Evolutionary conservation across 2,329 filamentous ascomycete species (phyloP), one percentile per base, ranked within the genome.

Genomic region (Aspergillus japonicus): DNA sequence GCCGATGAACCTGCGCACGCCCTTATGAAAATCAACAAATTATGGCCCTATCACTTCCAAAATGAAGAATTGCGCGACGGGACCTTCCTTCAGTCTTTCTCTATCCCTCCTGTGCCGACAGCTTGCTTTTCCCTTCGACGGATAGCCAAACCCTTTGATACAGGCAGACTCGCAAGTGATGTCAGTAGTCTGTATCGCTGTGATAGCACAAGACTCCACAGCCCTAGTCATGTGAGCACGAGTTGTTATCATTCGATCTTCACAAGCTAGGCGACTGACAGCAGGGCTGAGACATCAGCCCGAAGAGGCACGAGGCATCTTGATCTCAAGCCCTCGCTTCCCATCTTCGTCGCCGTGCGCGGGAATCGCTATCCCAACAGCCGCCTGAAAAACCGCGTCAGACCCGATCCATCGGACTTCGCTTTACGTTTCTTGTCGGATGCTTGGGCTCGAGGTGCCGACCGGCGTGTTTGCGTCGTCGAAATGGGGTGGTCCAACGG

Each of bases 351-450:
- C 47, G 48, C 33, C 50, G 47, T n/a, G 47, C 24, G 21, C 12
- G 44, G 21, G 23, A 49, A 19, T 50, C 47, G 54, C 31, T 50
- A 56, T 56, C 54, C 50, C 47, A 50, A 39, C 19, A 56, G 31
- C 47, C 54, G 54, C 50, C 50, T 50, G 47, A 47, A 56, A 23
- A 48, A 50, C 11, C 47, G 47, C 33, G 54, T 50, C 54, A 49
- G 47, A 42, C 44, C 54, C 42, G 54, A 56, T 29, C 31, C 39
- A 42, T 42, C 16, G 39, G 39, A 42, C 16, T 42, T 56, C 33
- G 47, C 54, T 49, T 56, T 56, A 33, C 54, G 54, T 26, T 56
- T 56, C 48, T 50, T 56, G 47, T 35, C 44, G 42, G 47, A 39
- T 44, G 31, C 33, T 50, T 56, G 31, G 19, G 48, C 24, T 55